phyloP scores from a whole-genome alignment of 164 flowering plant species.

The Santalum album region DNA sequence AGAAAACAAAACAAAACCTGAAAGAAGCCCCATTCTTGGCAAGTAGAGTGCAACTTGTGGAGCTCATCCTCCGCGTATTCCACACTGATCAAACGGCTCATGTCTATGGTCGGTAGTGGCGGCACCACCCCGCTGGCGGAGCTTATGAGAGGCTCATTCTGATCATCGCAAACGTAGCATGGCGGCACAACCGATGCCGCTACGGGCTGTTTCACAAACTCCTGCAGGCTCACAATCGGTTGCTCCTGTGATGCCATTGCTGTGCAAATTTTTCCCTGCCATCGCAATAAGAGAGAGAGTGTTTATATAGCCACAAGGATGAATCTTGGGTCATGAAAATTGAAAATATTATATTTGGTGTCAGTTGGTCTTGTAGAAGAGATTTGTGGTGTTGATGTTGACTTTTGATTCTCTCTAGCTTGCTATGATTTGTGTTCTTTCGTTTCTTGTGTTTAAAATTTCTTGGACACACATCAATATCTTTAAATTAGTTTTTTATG shows the following conservation, averaged over 20 bases:
- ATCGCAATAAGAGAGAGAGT: too few relatives aligned
- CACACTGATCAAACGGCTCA: constrained; percentile 7
- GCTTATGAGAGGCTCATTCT: neutral
- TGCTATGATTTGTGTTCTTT: too few relatives aligned
- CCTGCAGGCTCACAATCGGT: neutral
- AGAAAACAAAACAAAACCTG: constrained; percentile 19
- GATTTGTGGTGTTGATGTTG: too few relatives aligned
- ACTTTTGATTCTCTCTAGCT: too few relatives aligned
- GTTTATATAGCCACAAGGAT: too few relatives aligned
- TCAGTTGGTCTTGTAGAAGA: too few relatives aligned
- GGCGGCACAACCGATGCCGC: neutral
- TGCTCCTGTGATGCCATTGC: neutral
- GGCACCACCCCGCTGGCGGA: neutral
- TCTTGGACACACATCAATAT: too few relatives aligned
- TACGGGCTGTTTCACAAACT: neutral
- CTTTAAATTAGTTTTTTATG: too few relatives aligned
- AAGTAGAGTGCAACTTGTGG: constrained; percentile 25
- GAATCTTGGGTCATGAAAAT: too few relatives aligned
- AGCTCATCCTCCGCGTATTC: constrained; percentile 14
- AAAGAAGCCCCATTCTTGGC: constrained; percentile 43
- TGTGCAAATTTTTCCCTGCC: neutral
- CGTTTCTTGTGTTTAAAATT: too few relatives aligned
- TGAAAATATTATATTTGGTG: too few relatives aligned
- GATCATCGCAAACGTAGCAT: neutral
- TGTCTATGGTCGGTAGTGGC: constrained; percentile 14